Base-by-base conservation (phyloP, 192 early-diverging fungal species). In the Coemansia umbellata region DNA sequence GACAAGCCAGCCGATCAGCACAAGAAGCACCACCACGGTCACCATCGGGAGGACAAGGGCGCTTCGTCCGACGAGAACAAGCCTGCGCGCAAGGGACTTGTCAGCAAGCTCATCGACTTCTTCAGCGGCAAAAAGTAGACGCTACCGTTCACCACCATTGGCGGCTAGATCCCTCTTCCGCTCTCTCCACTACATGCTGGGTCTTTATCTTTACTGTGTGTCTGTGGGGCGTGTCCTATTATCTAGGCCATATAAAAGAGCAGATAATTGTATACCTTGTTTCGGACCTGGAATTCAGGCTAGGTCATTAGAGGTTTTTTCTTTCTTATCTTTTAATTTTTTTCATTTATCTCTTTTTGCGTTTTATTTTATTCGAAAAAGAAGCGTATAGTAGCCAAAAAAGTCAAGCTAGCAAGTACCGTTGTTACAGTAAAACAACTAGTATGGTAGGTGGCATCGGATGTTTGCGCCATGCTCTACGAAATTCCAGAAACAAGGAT, bases 71-170 rank as follows among this genome's bases (percentile, higher is more conserved):
- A 45, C 43, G 71, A 67, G 14, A 58, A 66, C 18, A 74, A 76
- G 66, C 28, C 26, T 41, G 50, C 39, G 32, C 73, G 73, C 53
- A 76, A 69, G 66, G 66, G 73, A 18, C 57, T 76, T 31, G 73
- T 76, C 32, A 49, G 61, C 54, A 43, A 58, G 58, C 73, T 76
- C 23, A 76, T 76, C 37, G 73, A 76, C 21, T 61, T 76, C 42
- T 76, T 76, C 50, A 58, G 66, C 31, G 73, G 73, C 47, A 70
- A 63, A 22, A 62, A 62, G 60, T 62, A 69, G 47, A 15, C n/a
- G n/a, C n/a, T n/a, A n/a, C n/a, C n/a, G n/a, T n/a, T n/a, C n/a
- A n/a, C n/a, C n/a, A n/a, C n/a, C n/a, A n/a, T n/a, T n/a, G n/a
- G n/a, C n/a, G n/a, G n/a, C n/a, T n/a, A n/a, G n/a, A n/a, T n/a